Percentiles rank a stretch among this genome's conserved stretches.
These are phyloP conservation scores for Globisporangium emineosum DNA, from an alignment of 352 stramenopile genomes.

Conservation along the genomic window DNA sequence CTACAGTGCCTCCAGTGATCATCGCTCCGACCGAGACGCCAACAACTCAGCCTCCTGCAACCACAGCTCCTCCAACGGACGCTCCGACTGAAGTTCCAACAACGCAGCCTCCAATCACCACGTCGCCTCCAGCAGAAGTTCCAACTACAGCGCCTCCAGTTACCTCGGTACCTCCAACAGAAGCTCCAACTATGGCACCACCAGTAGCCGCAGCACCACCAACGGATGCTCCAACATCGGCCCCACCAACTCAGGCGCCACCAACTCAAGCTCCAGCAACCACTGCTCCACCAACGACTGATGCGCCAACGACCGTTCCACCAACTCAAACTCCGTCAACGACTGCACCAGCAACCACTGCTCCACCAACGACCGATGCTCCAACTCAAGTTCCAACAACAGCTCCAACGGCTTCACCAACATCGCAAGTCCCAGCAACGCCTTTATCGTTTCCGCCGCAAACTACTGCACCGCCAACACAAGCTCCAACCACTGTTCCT, in stretches of 20 bases:
- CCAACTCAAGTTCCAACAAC: not conserved
- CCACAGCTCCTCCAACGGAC: no score
- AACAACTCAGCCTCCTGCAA: no score
- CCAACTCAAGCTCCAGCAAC: no score
- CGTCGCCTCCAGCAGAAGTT: no score
- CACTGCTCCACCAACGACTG: no score
- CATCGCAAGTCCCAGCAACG: conserved; percentile 5
- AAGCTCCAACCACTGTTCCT: conserved; percentile 5
- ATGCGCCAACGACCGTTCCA: no score
- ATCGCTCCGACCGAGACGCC: no score
- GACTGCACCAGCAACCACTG: not conserved
- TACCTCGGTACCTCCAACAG: not conserved
- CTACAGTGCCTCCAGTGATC: no score
- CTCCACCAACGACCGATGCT: not conserved
- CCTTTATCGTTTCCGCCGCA: not conserved
- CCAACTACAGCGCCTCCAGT: not conserved
- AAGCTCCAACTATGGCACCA: not conserved
- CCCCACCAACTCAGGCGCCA: no score
- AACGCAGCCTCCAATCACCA: no score
- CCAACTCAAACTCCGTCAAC: not conserved
- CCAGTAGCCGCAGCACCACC: not conserved
- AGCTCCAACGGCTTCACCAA: not conserved
- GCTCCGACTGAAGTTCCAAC: no score
- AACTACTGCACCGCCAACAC: conserved; percentile 1
- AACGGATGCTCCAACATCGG: not conserved